Base-by-base conservation (phyloP, 371 early-diverging fungal genomes). In the Apophysomyces ossiformis region DNA sequence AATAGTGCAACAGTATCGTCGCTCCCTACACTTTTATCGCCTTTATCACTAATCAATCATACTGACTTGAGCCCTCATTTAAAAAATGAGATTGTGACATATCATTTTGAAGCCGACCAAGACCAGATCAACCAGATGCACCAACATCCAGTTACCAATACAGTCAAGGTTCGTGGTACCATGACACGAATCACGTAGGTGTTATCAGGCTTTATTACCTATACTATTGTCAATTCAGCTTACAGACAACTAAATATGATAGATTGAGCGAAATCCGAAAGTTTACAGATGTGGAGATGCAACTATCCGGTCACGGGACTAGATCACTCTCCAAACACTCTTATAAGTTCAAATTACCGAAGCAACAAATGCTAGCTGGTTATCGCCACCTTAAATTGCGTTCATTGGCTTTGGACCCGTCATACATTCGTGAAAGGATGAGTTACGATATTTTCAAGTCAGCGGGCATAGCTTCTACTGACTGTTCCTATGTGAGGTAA, bases 361-460 rank as follows among this genome's bases (percentile, higher is more conserved):
- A 77, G 45, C 50, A 69, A n/a, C n/a, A 61, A 4, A 61, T 58
- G 0, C 66, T 67, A 4, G 75, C 63, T 62, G 66, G 69, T 8
- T 75, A 67, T 32, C 68, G 66, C 37, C 64, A 72, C 7, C 15
- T 80, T 16, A 80, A 80, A 50, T 64, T 80, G 2, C 67, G 81
- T 16, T 59, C 77, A 0, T 16, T 79, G 6, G 66, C 63, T 32
- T 69, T 67, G 0, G 80, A 79, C 58, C 77, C 75, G 3, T 76
- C 80, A 13, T 79, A 79, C n/a, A 54, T 79, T 8, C 77, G 77
- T 37, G 81, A 80, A 64, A 46, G 65, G 13, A 16, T 77, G 0
- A 68, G 47, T 15, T 77, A 75, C 43, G 75, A 73, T 15, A 47
- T 70, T n/a, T 3, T 75, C 4, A 41, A 69, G 15, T 69, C 75